phyloP scores from a whole-genome alignment of 345 rosid genomes.

The Lepidium africanum region DNA sequence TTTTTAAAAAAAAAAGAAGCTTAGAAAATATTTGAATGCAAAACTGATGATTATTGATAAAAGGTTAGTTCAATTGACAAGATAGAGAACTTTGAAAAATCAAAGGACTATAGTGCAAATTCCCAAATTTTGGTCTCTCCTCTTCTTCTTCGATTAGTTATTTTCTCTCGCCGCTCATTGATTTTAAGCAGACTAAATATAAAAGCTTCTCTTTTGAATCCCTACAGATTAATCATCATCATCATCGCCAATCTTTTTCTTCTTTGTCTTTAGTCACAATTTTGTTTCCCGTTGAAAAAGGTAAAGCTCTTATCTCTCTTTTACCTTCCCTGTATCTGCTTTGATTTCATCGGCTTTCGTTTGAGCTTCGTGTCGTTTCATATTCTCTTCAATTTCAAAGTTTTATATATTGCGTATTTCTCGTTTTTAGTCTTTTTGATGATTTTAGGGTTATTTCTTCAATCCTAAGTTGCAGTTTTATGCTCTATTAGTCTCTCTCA shows the following conservation, averaged over 20 bases:
- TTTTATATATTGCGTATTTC: background rate
- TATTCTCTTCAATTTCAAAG: constrained; percentile 8
- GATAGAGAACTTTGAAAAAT: no score
- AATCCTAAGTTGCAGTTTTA: background rate
- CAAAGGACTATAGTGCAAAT: no score
- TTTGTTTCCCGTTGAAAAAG: constrained; percentile 17
- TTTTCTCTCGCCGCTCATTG: no score
- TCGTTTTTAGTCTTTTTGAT: background rate
- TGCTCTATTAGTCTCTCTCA: no score
- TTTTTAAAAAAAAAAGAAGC: no score
- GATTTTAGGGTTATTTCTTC: background rate
- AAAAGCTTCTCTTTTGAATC: constrained; percentile 27
- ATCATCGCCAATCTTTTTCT: background rate
- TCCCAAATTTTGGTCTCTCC: background rate
- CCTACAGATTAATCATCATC: constrained; percentile 1
- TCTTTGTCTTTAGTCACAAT: background rate
- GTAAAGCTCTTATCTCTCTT: background rate
- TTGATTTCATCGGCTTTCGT: background rate
- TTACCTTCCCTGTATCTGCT: background rate
- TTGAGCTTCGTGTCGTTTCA: constrained; percentile 7
- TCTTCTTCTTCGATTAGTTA: no score
- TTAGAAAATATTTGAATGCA: no score
- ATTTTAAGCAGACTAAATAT: background rate
- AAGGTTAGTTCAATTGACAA: no score
- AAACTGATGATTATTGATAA: no score